phyloP scores from a whole-genome alignment of 306 rosid genomes.

The Trifolium pratense region DNA sequence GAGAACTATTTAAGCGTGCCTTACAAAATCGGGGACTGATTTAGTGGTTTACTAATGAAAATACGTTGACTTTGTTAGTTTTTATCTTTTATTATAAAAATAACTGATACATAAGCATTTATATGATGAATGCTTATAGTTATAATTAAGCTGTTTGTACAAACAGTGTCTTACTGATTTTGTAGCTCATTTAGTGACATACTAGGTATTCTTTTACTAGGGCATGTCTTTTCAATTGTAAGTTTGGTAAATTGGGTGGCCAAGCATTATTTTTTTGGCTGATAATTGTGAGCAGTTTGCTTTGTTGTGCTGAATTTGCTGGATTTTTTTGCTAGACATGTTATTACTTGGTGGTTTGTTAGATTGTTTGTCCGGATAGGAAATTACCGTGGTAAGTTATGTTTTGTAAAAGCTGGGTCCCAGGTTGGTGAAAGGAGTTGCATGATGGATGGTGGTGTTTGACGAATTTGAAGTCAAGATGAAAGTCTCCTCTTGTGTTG shows the following conservation, averaged over 20 bases:
- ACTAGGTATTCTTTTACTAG: background rate
- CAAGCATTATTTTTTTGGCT: constrained; percentile 18
- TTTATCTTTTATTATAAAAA: background rate
- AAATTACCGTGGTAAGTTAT: constrained; percentile 13
- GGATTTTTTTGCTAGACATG: constrained; percentile 24
- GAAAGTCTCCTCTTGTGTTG: constrained; percentile 43
- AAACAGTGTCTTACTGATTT: background rate
- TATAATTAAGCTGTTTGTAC: background rate
- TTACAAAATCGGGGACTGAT: too few species aligned
- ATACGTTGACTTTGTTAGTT: background rate
- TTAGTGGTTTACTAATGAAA: too few species aligned
- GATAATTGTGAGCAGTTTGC: constrained; percentile 5
- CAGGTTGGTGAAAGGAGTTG: constrained; percentile 14
- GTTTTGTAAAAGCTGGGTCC: constrained; percentile 1
- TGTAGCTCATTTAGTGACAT: background rate
- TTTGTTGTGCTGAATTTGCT: constrained; percentile 35
- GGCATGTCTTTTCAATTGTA: constrained; percentile 2
- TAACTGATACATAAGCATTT: background rate
- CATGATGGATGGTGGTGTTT: constrained; percentile 5
- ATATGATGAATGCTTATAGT: background rate
- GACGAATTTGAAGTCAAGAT: constrained; percentile 29
- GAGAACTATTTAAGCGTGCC: too few species aligned
- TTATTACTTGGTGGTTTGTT: constrained; percentile 28
- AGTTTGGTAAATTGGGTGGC: constrained; percentile 12
- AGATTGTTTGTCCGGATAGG: constrained; percentile 22